Percentiles rank a stretch among this genome's conserved stretches.
Evolutionary conservation across 306 rosid species (phyloP).

Genomic region (Cucumis hystrix): DNA sequence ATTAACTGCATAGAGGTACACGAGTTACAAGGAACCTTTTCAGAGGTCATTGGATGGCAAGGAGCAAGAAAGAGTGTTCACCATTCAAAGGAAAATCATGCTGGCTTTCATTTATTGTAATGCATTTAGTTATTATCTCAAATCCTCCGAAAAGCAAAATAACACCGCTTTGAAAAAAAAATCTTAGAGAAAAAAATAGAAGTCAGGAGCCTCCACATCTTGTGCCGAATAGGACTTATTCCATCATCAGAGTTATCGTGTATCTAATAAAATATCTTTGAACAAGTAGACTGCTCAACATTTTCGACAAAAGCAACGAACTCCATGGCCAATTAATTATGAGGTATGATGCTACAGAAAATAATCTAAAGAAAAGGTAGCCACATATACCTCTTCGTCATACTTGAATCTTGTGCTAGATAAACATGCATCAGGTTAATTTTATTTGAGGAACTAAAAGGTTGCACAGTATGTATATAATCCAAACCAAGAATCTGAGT

Average conservation of each 20-base stretch:
- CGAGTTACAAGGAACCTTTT: no score
- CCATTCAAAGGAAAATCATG: no score
- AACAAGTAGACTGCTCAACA: neutral
- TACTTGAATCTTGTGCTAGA: slow-evolving; percentile 49
- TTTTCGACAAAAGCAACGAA: neutral
- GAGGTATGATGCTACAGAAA: neutral
- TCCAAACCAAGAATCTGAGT: slow-evolving; percentile 98
- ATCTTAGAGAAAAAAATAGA: no score
- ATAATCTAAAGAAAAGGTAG: neutral
- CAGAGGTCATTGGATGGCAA: no score
- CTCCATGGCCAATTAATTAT: neutral
- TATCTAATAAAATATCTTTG: neutral
- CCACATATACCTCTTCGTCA: slow-evolving; percentile 66
- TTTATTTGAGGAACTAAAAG: slow-evolving; percentile 65
- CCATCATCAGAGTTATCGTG: neutral
- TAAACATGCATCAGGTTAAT: slow-evolving; percentile 66
- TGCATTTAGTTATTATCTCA: no score
- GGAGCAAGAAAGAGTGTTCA: no score
- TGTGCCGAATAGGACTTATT: neutral
- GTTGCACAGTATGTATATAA: slow-evolving; percentile 77
- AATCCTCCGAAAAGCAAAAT: no score
- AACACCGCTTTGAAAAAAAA: no score
- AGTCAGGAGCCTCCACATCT: no score
- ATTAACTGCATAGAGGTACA: no score
- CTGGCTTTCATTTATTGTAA: no score